These are phyloP conservation scores for Lichtheimia corymbifera DNA, from an alignment of 371 early-diverging fungal species.

Conservation along the genomic window DNA sequence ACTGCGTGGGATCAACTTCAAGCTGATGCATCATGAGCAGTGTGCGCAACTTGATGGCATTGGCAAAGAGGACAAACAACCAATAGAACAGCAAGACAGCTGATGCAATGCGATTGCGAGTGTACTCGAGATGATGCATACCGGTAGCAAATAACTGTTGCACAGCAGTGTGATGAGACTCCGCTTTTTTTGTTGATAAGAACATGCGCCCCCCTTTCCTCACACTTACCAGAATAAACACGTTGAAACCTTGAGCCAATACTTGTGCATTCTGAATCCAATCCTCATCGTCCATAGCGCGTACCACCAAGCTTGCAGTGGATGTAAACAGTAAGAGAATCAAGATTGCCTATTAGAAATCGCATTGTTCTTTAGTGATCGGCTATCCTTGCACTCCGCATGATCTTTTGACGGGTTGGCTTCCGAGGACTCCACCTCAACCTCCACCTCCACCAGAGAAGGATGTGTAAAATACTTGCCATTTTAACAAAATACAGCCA, in stretches of 20 bases:
- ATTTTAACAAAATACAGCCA: conserved; percentile 58
- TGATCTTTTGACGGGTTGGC: too few species aligned
- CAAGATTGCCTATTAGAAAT: conserved; percentile 26
- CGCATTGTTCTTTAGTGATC: too few species aligned
- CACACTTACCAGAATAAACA: conserved; percentile 36
- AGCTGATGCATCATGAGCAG: conserved; percentile 36
- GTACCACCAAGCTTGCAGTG: conserved; percentile 12
- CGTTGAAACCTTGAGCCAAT: conserved; percentile 23
- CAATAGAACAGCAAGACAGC: conserved; percentile 77
- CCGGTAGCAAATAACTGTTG: conserved; percentile 53
- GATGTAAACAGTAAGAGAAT: conserved; percentile 29
- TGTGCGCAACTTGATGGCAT: conserved; percentile 65
- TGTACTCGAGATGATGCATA: conserved; percentile 72
- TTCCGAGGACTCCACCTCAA: too few species aligned
- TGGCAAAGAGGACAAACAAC: conserved; percentile 58
- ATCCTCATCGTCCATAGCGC: conserved; percentile 16
- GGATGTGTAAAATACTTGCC: conserved; percentile 28
- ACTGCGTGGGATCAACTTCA: conserved; percentile 31
- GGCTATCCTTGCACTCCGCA: too few species aligned
- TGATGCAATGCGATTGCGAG: conserved; percentile 65
- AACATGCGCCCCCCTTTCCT: background rate
- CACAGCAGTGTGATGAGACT: background rate
- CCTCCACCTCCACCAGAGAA: too few species aligned
- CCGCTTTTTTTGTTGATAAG: background rate
- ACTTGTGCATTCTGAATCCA: conserved; percentile 45